Conservation (phyloP, 148 eudicot genomes). For the Heliamphora exappendiculata region DNA sequence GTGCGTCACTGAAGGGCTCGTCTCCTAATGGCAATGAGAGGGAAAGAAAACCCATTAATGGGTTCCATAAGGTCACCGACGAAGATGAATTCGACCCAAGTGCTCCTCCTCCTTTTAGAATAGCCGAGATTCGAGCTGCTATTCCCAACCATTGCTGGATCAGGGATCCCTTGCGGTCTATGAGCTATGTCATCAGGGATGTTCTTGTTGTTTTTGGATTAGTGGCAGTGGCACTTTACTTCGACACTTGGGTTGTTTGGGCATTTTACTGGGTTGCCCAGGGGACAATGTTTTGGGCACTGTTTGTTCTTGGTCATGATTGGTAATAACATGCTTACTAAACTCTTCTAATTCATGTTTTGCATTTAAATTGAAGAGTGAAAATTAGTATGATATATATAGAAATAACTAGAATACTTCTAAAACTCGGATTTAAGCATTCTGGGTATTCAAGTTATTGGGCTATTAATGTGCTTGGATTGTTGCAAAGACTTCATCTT, state of each 20-base stretch:
- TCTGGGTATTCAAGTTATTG: too few species aligned
- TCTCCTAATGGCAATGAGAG: neutral
- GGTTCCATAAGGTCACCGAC: neutral
- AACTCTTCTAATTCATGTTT: neutral
- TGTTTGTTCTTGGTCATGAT: constrained; percentile 42
- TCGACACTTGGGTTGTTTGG: constrained; percentile 22
- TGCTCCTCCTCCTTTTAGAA: constrained; percentile 32
- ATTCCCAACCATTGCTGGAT: constrained; percentile 39
- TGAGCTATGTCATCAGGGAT: constrained; percentile 31
- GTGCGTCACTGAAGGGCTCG: neutral
- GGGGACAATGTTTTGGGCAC: constrained; percentile 39
- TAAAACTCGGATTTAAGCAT: too few species aligned
- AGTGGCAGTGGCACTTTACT: constrained; percentile 15
- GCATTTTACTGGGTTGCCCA: constrained; percentile 32
- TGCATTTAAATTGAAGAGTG: neutral
- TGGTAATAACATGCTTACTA: constrained; percentile 18
- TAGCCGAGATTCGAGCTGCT: constrained; percentile 30
- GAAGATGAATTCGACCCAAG: constrained; percentile 29
- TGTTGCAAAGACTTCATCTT: too few species aligned
- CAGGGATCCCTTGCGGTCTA: constrained; percentile 27
- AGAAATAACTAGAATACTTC: too few species aligned
- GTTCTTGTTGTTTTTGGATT: constrained; percentile 18
- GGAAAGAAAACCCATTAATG: constrained; percentile 5
- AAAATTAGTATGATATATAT: too few species aligned
- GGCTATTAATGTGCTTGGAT: too few species aligned